Base-by-base conservation (phyloP, 495 filamentous ascomycete genomes). In the Pyrenula massariospora region DNA sequence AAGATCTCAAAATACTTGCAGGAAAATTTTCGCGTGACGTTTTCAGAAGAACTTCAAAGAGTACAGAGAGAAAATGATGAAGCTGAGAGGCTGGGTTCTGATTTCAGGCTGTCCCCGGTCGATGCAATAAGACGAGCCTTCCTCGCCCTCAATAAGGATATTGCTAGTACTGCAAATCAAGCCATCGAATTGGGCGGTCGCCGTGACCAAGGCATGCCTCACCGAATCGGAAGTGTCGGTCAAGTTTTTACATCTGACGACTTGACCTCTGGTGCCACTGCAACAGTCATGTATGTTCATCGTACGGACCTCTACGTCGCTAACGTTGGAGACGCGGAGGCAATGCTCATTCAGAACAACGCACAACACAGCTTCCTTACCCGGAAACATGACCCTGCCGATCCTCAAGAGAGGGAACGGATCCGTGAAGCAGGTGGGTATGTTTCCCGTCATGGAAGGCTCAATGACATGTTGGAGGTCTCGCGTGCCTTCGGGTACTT, bases 1-100 rank as follows among this genome's bases (percentile, higher is more conserved):
- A 91, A 93, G 69, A 86, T 99, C 57, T 92, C 93, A 48, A 96
- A 96, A 65, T 97, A 87, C 59, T 76, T 99, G 25, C 91, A 97
- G 60, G 94, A 99, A 67, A 88, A 95, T 59, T 94, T 99, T 67
- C 84, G 86, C 2, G 77, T 83, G 56, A 87, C 87, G 23, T 91
- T 99, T 65, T 81, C 79, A 0, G 79, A 86, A 54, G 93, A 99
- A 65, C 71, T 99, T 31, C 86, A 85, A 56, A 84, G 80, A 53
- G 59, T 90, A 42, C 81, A 78, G 59, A 65, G 69, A 25, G 68
- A 78, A 42, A 31, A 20, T 10, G 50, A 52, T 20, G n/a, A 52
- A 8, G 22, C 50, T 20, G 50, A 24, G 19, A 52, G 19, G 10
- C 57, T 77, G 10, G 68, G 71, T 20, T 59, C 53, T 2, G 73